Evolutionary conservation across 1,284 basidiomycete genomes (phyloP).

Genomic region (Boletellus deceptivus): DNA sequence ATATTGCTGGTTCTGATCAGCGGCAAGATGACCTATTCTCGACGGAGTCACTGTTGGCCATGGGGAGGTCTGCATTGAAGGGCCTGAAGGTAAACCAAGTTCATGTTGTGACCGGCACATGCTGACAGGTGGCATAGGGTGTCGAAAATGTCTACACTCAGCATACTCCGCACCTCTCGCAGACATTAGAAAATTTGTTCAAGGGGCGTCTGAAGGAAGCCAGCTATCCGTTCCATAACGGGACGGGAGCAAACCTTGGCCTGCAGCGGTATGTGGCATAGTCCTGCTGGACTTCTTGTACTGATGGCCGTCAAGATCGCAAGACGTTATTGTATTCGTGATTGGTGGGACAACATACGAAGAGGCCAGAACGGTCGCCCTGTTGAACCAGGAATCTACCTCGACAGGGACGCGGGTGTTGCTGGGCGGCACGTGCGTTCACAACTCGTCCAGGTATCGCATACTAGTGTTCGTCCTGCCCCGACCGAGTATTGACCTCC

Average conservation of each 20-base stretch:
- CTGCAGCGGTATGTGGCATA: slow-evolving; percentile 56
- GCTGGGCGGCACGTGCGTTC: slow-evolving; percentile 89
- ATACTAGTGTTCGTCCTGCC: neutral
- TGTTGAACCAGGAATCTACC: slow-evolving; percentile 78
- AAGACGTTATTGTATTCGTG: slow-evolving; percentile 94
- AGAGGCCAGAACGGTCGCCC: slow-evolving; percentile 80
- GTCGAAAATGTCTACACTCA: slow-evolving; percentile 99
- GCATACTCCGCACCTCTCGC: slow-evolving; percentile 89
- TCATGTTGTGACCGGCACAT: neutral
- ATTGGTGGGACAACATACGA: slow-evolving; percentile 94
- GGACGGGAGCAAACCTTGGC: slow-evolving; percentile 60
- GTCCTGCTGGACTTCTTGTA: neutral
- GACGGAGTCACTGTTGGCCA: slow-evolving; percentile 91
- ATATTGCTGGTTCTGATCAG: slow-evolving; percentile 93
- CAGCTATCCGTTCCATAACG: slow-evolving; percentile 88
- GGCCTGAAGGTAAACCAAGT: slow-evolving; percentile 74
- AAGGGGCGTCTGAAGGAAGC: slow-evolving; percentile 85
- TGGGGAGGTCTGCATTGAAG: slow-evolving; percentile 93
- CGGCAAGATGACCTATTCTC: slow-evolving; percentile 98
- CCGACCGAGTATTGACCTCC: slow-evolving; percentile 5
- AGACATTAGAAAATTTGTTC: slow-evolving; percentile 89
- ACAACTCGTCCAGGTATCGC: slow-evolving; percentile 84
- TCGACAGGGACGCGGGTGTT: slow-evolving; percentile 69
- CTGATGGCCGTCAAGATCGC: slow-evolving; percentile 57
- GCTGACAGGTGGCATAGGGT: slow-evolving; percentile 51